Evolutionary conservation across 345 rosid genomes (phyloP), one percentile per base, ranked within the genome.

Genomic region (Eucalyptus tenuipes): DNA sequence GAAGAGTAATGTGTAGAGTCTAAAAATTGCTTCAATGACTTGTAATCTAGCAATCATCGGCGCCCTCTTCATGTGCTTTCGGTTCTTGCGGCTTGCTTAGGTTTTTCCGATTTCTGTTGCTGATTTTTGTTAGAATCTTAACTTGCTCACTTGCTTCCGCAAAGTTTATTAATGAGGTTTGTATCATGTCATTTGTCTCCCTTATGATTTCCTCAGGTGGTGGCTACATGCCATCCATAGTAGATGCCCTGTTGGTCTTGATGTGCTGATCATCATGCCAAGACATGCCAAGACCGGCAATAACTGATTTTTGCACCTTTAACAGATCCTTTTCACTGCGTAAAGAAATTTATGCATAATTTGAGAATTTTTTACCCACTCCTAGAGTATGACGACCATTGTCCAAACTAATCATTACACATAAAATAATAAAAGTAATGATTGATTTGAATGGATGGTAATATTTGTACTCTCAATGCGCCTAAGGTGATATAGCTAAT

Each of bases 401-500:
- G 0, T 20, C 27, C 5, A 37, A 40, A 40, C 45, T 71, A 75
- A 40, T 75, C 47, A 40, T 40, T 22, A 40, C 5, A 75, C 15
- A 7, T 7, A 20, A 25, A 20, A 75, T 75, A 37, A 0, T 0
- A 18, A 5, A 10, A 37, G 2, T 2, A 64, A 13, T n/a, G 5
- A 18, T 18, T 71, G 14, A 71, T 18, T 75, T 75, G 27, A 75
- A 75, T 37, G 82, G 27, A 75, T 8, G 4, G 13, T 5, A 20
- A 75, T 6, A 6, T 52, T 75, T 75, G 14, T 20, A 20, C 40
- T 75, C 14, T 37, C 0, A 0, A 1, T 18, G 11, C 0, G 2
- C 27, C 47, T 10, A 0, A 0, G 11, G 8, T 10, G 40, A 71
- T 16, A 15, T 75, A 20, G 42, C 82, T 75, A 75, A 10, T 40